A percentile compares a stretch with the other conserved stretches of the same genome.
These are phyloP conservation scores for Oryza australiensis DNA, from an alignment of 176 grass and related monocot species.

Conservation along the genomic window DNA sequence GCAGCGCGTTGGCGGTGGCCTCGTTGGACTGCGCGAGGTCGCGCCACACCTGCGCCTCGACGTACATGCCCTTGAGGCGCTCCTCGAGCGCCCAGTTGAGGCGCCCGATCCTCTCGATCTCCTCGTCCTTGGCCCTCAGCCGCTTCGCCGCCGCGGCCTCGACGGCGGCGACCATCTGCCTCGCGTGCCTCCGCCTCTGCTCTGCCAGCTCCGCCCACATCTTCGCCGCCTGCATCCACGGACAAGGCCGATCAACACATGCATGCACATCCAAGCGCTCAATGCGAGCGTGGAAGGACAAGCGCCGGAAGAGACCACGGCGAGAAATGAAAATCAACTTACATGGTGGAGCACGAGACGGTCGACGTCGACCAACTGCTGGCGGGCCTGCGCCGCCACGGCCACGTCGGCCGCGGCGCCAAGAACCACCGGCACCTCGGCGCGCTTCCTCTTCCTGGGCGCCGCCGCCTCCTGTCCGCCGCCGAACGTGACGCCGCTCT, in stretches of 20 bases:
- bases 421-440: background rate
- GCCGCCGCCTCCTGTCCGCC: background rate
- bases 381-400: conserved; percentile 25
- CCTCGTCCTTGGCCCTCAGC: conserved; percentile 61
- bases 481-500: conserved; percentile 51
- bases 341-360: conserved; percentile 61
- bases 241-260: background rate
- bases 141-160: conserved; percentile 48
- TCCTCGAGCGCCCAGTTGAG: conserved; percentile 73
- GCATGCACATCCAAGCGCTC: no score
- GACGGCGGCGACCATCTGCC: conserved; percentile 35
- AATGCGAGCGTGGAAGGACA: no score
- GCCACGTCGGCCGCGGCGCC: conserved; percentile 26
- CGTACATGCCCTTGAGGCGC: conserved; percentile 33
- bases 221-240: conserved; percentile 46
- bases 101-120: conserved; percentile 44
- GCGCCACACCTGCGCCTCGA: conserved; percentile 74
- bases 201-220: conserved; percentile 52
- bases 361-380: conserved; percentile 63
- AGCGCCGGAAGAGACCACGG: no score
- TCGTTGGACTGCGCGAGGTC: conserved; percentile 67
- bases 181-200: conserved; percentile 36
- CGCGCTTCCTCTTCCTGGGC: conserved; percentile 42
- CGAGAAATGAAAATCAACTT: background rate
- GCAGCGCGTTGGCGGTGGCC: conserved; percentile 43